phyloP scores from a whole-genome alignment of 2,329 filamentous ascomycete species.

The Colletotrichum nymphaeae region DNA sequence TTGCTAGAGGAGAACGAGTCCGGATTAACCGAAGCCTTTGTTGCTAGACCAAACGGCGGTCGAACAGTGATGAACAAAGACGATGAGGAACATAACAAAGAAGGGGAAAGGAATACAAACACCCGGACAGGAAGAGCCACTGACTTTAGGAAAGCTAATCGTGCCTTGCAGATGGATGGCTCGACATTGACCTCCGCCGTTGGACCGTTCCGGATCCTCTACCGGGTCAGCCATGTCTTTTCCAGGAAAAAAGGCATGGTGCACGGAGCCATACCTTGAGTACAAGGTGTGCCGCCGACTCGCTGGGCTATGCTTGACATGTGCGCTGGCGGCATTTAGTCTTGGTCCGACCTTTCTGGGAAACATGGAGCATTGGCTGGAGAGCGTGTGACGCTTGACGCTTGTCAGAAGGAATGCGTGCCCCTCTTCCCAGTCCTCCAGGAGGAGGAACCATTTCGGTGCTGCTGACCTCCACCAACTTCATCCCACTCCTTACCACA shows the following conservation, averaged over 20 bases:
- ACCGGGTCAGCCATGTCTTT: conserved; percentile 24
- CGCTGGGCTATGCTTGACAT: conserved; percentile 33
- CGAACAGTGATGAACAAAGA: conserved; percentile 20
- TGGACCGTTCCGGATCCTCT: conserved; percentile 17
- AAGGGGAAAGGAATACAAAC: background rate
- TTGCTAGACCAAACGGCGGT: conserved; percentile 14
- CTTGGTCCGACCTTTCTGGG: conserved; percentile 13
- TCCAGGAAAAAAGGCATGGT: conserved; percentile 16
- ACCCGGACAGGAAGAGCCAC: conserved; percentile 4
- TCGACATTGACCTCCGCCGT: conserved; percentile 34
- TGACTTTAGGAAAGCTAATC: conserved; percentile 33
- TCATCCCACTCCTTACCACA: background rate
- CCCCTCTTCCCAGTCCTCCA: background rate
- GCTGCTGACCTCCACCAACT: conserved; percentile 27
- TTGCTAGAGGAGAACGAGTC: background rate
- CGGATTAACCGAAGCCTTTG: conserved; percentile 14
- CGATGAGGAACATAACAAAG: conserved; percentile 2
- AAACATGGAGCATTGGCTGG: conserved; percentile 27
- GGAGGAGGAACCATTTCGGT: conserved; percentile 3
- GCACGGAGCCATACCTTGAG: conserved; percentile 32
- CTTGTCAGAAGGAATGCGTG: conserved; percentile 27
- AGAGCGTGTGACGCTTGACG: conserved; percentile 17
- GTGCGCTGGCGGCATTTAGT: conserved; percentile 25
- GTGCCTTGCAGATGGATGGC: conserved; percentile 34
- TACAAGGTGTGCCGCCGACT: conserved; percentile 23